Evolutionary conservation across 2,329 filamentous ascomycete genomes (phyloP).

Genomic region (Purpureocillium lavendulum): DNA sequence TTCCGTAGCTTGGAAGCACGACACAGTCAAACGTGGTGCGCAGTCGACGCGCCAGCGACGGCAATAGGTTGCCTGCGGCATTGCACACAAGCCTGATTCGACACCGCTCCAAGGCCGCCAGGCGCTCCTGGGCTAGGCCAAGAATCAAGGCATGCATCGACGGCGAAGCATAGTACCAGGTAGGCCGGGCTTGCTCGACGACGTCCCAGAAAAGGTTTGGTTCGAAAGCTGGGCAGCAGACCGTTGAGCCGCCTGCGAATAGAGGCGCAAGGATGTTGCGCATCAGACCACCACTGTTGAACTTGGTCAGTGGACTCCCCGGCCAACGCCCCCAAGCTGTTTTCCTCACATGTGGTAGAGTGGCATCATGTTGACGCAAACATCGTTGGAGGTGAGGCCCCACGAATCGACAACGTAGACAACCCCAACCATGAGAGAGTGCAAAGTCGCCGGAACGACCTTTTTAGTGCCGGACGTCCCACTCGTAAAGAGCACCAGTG

Average conservation of each 20-base stretch:
- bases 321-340: no score
- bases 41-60: slow-evolving; percentile 38
- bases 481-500: slow-evolving; percentile 47
- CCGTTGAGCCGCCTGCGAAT: slow-evolving; percentile 43
- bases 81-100: slow-evolving; percentile 46
- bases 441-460: slow-evolving; percentile 42
- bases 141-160: slow-evolving; percentile 49
- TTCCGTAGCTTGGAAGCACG: slow-evolving; percentile 48
- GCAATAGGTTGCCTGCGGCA: slow-evolving; percentile 43
- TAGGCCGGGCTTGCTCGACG: slow-evolving; percentile 35
- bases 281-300: slow-evolving; percentile 38
- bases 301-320: slow-evolving; percentile 7
- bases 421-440: slow-evolving; percentile 42
- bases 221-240: slow-evolving; percentile 46
- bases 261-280: slow-evolving; percentile 47
- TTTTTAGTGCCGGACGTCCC: slow-evolving; percentile 53
- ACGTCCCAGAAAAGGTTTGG: slow-evolving; percentile 48
- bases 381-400: slow-evolving; percentile 36
- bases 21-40: slow-evolving; percentile 41
- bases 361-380: slow-evolving; percentile 52
- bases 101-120: slow-evolving; percentile 29
- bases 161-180: slow-evolving; percentile 51
- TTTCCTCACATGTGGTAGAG: slow-evolving; percentile 48
- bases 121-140: slow-evolving; percentile 31
- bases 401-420: slow-evolving; percentile 45